Evolutionary conservation across 352 stramenopile species (phyloP).

Genomic region (Phytophthora sp.): DNA sequence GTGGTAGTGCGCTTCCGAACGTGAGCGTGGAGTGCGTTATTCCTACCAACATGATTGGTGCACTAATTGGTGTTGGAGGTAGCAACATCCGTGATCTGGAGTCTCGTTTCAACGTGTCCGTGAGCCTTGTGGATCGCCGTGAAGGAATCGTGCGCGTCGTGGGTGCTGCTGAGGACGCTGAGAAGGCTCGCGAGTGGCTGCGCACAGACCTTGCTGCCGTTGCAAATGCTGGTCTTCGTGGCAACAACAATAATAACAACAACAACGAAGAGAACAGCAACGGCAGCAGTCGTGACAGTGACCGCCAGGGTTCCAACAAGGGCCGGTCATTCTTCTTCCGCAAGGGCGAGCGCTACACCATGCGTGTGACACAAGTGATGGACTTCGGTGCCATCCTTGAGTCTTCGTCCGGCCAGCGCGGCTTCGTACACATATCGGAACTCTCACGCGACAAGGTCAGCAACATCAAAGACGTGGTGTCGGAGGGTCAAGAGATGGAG

Average conservation of each 20-base stretch:
- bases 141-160: constrained; percentile 91
- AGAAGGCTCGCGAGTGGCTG: constrained; percentile 80
- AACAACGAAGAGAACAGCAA: constrained; percentile 1
- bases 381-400: constrained; percentile 96
- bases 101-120: constrained; percentile 53
- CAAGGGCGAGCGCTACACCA: constrained; percentile 90
- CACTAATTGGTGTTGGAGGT: constrained; percentile 78
- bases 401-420: constrained; percentile 80
- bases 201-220: constrained; percentile 41
- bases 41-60: constrained; percentile 57
- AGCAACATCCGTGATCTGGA: constrained; percentile 81
- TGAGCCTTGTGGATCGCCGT: constrained; percentile 81
- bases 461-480: constrained; percentile 68
- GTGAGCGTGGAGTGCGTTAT: constrained; percentile 70
- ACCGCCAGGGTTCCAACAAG: constrained; percentile 15
- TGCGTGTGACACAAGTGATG: constrained; percentile 93
- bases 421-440: constrained; percentile 96
- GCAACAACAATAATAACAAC: constrained; percentile 19
- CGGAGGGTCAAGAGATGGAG: constrained; percentile 78
- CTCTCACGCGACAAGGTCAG: constrained; percentile 71
- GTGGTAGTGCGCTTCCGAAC: constrained; percentile 37
- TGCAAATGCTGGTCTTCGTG: constrained; percentile 7
- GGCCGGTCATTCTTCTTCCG: constrained; percentile 69
- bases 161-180: constrained; percentile 70
- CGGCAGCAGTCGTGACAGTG: constrained; percentile 7